phyloP scores from a whole-genome alignment of 164 flowering plant species.

The Aristolochia contorta region DNA sequence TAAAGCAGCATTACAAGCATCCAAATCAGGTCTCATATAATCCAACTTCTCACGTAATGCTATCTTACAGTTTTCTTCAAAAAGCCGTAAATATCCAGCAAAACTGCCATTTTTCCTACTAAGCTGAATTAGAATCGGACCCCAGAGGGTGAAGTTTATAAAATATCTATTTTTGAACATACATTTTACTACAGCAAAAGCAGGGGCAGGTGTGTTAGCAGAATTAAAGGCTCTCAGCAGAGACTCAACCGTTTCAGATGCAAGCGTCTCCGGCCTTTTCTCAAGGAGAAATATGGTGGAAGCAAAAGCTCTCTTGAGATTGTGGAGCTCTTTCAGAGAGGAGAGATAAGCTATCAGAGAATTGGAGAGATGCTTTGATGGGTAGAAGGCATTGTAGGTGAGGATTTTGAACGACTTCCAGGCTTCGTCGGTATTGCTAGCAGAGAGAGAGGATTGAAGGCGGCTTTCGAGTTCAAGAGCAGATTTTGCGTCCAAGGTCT shows the following conservation, averaged over 20 bases:
- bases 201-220: conserved; percentile 58
- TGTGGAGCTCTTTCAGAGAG: conserved; percentile 44
- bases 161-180: conserved; percentile 76
- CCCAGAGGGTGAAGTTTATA: conserved; percentile 68
- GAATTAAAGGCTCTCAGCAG: conserved; percentile 44
- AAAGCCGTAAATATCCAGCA: conserved; percentile 45
- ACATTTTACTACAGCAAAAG: conserved; percentile 61
- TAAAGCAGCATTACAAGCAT: conserved; percentile 75
- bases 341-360: conserved; percentile 61
- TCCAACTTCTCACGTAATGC: conserved; percentile 68
- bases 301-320: conserved; percentile 85
- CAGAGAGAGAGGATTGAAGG: conserved; percentile 40
- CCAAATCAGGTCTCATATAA: conserved; percentile 62
- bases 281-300: conserved; percentile 56
- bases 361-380: conserved; percentile 55
- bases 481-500: conserved; percentile 27
- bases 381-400: conserved; percentile 37
- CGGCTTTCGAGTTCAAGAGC: conserved; percentile 35
- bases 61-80: conserved; percentile 65
- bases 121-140: conserved; percentile 47
- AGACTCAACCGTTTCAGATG: conserved; percentile 32
- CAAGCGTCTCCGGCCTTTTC: conserved; percentile 42
- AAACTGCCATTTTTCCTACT: conserved; percentile 54
- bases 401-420: conserved; percentile 88
- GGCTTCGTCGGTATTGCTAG: conserved; percentile 64